Evolutionary conservation across 768 basidiomycete genomes (phyloP), one percentile per base, ranked within the genome.

Genomic region (Grammothele lineata): DNA sequence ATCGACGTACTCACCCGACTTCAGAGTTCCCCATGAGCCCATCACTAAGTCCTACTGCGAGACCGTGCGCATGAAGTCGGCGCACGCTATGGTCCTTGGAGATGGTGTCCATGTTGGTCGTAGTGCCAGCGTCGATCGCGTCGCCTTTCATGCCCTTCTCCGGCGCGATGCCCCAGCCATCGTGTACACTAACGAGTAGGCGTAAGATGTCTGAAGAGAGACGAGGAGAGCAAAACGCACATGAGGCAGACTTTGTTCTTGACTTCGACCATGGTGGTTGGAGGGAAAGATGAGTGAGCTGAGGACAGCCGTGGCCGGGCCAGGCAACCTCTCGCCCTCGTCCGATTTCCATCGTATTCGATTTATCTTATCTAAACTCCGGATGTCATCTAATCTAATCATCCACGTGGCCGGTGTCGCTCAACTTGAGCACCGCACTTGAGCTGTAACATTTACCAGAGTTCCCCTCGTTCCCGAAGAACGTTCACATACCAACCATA

Each of bases 21-120:
- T 97, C 93, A 2, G 93, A 95, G 71, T 97, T 95, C 14, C 93
- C 94, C 94, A 97, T 97, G 44, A 96, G 78, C 0, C 93, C 94
- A 36, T 96, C 94, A 58, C 75, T 90, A 45, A 97, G 74, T 1
- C 93, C 93, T 5, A 96, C 94, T 5, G 92, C 86, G n/a, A 89
- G 74, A 10, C 93, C 93, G 54, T 93, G 91, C 2, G 94, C 94
- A 14, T 78, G 70, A 17, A 97, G 75, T 12, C 77, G 76, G 39
- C 87, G 77, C 58, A 80, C 79, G 50, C 80, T 77, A 65, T 94
- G 79, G 4, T 84, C 75, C 58, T 87, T 76, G 4, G 84, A 83
- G 59, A 97, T 86, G 35, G 72, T 76, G 66, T 94, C 90, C 94
- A 97, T 96, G 70, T 87, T 82, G 9, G 80, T 83, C 47, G 93